Evolutionary conservation across 805 yeast species (phyloP), one percentile per base, ranked within the genome.

Genomic region (Candida khao-thaluensis): DNA sequence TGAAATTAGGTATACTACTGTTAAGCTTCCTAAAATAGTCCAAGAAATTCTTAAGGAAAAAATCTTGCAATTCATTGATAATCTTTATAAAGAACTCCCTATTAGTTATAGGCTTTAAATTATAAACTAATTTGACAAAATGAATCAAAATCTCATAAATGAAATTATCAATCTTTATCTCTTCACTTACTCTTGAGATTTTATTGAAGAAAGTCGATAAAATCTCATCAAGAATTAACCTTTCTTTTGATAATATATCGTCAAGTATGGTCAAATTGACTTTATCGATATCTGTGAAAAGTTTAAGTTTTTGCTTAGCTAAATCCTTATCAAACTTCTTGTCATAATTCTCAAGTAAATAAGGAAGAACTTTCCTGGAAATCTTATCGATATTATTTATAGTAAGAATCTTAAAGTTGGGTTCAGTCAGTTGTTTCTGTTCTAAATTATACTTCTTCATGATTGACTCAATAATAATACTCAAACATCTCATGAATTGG

Each of bases 401-500:
- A 4, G 72, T 64, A 36, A 69, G 52, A 2, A 69, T 57, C 44
- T 69, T 69, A 53, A 53, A 69, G 20, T 52, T 51, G 12, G 52
- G 44, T 23, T 53, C 52, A 34, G 9, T 45, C 43, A 7, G 39
- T 18, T 40, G 40, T 18, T 44, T 30, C 27, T 35, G 52, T 41
- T 63, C 67, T 14, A 59, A 47, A 10, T 54, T 57, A 42, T 64
- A 69, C 40, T 52, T 58, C 44, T 69, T 69, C 63, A 69, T 62
- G 12, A 65, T 54, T 1, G 73, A 66, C 35, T 69, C 73, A 29
- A 66, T 53, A 8, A 67, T 48, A 8, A 66, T 62, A 33, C 64
- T 66, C 49, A 69, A 55, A 48, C 70, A 61, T 47, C 74, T 50
- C 68, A 69, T 64, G 42, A 69, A 69, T 44, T 69, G 74, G 32